Conservation (phyloP, 2,329 filamentous ascomycete species). For the Orbilia quercus region DNA sequence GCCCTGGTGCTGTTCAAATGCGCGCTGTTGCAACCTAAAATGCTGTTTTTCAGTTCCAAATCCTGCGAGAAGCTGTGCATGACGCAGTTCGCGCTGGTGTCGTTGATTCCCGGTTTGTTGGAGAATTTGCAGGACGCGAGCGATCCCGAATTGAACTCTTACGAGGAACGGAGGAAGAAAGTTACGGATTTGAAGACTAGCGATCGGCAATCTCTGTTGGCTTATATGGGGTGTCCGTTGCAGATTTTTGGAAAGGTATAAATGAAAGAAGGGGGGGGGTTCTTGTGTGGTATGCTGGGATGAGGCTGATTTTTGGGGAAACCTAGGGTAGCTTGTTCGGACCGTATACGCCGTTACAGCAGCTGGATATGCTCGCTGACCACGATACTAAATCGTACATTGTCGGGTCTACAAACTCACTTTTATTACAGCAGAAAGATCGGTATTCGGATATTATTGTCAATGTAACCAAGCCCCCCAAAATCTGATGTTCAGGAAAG, state of each 20-base stretch:
- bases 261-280: neutral
- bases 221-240: constrained; percentile 93
- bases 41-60: constrained; percentile 97
- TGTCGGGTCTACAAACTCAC: constrained; percentile 94
- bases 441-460: constrained; percentile 96
- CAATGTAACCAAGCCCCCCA: constrained; percentile 69
- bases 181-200: constrained; percentile 90
- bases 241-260: constrained; percentile 90
- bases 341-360: constrained; percentile 94
- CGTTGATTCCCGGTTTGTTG: constrained; percentile 90
- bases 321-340: constrained; percentile 87
- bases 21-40: constrained; percentile 94
- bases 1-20: constrained; percentile 94
- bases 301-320: constrained; percentile 26
- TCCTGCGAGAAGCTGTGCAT: constrained; percentile 91
- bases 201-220: constrained; percentile 86
- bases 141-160: constrained; percentile 88
- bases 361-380: constrained; percentile 92
- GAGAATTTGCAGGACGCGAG: constrained; percentile 93
- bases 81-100: constrained; percentile 97
- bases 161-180: constrained; percentile 78
- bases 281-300: constrained; percentile 36
- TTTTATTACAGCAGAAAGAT: constrained; percentile 92
- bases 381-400: constrained; percentile 96
- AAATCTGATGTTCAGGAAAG: too few species aligned